These are phyloP conservation scores for Cladosporium cucumerinum DNA, from an alignment of 2,329 filamentous ascomycete genomes.

Conservation along the genomic window DNA sequence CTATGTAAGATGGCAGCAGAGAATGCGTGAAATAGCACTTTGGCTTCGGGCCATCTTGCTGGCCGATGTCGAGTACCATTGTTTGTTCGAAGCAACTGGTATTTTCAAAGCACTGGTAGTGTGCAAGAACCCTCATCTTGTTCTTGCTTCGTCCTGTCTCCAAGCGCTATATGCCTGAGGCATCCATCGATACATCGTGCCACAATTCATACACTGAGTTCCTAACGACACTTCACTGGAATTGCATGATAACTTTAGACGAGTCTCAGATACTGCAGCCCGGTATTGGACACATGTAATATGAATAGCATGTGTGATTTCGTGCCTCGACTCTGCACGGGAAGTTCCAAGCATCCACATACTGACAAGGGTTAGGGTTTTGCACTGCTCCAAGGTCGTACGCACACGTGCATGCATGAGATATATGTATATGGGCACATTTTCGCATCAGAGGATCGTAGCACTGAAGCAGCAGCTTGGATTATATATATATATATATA, in stretches of 20 bases:
- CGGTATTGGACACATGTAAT: too few relatives aligned
- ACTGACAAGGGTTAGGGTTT: not conserved
- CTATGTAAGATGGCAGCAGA: slow-evolving; percentile 61
- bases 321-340: too few relatives aligned
- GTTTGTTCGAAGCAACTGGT: not conserved
- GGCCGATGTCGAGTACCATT: slow-evolving; percentile 11
- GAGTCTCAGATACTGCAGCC: too few relatives aligned
- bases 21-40: slow-evolving; percentile 75
- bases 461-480: not conserved
- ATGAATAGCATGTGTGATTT: not conserved
- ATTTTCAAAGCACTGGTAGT: not conserved
- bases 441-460: not conserved
- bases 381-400: not conserved
- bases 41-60: slow-evolving; percentile 23
- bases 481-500: too few relatives aligned
- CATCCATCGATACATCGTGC: not conserved
- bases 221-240: not conserved
- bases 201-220: not conserved
- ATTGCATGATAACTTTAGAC: not conserved
- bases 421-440: not conserved
- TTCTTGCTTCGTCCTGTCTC: not conserved
- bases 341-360: not conserved
- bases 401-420: not conserved
- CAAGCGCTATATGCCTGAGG: not conserved
- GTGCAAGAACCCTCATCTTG: not conserved